phyloP scores from a whole-genome alignment of 331 rosid species.

The Telfairia occidentalis region DNA sequence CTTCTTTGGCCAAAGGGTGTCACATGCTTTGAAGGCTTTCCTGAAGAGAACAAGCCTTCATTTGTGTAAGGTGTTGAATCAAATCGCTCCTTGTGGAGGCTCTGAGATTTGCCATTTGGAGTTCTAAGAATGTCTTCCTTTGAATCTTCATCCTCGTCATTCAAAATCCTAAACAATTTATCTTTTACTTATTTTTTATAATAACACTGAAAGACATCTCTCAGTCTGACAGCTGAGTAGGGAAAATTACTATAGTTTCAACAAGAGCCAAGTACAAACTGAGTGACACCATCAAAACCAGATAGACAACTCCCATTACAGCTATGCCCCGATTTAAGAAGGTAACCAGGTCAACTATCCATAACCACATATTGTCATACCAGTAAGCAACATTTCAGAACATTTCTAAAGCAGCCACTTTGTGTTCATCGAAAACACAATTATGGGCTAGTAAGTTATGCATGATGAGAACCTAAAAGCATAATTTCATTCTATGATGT shows the following conservation, averaged over 20 bases:
- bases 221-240: neutral
- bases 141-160: neutral
- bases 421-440: neutral
- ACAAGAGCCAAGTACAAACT: neutral
- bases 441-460: neutral
- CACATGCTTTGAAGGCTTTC: slow-evolving; percentile 39
- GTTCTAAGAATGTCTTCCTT: neutral
- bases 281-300: neutral
- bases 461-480: neutral
- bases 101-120: slow-evolving; percentile 5
- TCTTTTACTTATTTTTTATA: neutral
- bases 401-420: neutral
- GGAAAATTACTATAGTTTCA: neutral
- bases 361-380: neutral
- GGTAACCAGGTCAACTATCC: neutral
- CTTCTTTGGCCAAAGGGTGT: slow-evolving; percentile 76
- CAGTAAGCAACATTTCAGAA: neutral
- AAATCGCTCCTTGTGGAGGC: neutral
- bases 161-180: neutral
- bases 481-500: neutral
- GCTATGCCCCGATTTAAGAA: neutral
- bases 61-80: slow-evolving; percentile 6
- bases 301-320: neutral
- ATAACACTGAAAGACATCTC: neutral
- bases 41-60: slow-evolving; percentile 32